phyloP scores from a whole-genome alignment of 1,284 basidiomycete genomes.

The Apiotrichum gamsii region DNA sequence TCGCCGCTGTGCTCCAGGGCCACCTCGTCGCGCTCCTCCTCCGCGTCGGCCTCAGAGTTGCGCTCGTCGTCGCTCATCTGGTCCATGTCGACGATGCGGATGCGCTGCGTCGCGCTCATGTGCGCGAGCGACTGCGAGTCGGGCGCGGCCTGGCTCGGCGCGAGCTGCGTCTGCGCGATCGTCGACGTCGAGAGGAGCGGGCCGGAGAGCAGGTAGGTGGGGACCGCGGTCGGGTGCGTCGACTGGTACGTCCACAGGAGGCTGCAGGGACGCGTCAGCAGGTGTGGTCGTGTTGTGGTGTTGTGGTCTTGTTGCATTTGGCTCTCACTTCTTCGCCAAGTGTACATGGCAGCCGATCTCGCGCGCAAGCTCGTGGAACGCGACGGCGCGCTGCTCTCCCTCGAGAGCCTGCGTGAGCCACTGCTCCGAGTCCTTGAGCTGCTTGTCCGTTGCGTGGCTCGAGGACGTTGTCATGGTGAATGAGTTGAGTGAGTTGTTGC shows the following conservation, averaged over 20 bases:
- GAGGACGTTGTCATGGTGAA: not conserved
- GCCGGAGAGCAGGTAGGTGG: slow-evolving; percentile 41
- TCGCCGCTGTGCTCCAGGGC: slow-evolving; percentile 14
- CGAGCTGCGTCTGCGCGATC: slow-evolving; percentile 20
- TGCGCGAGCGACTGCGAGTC: slow-evolving; percentile 27
- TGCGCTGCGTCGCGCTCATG: slow-evolving; percentile 25
- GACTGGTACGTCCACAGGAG: slow-evolving; percentile 22
- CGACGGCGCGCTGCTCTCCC: slow-evolving; percentile 15
- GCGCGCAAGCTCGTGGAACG: slow-evolving; percentile 35
- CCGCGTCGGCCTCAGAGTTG: slow-evolving; percentile 31
- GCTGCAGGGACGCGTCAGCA: no score
- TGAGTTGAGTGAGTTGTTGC: not conserved
- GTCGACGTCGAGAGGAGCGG: slow-evolving; percentile 24
- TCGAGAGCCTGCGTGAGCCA: slow-evolving; percentile 6
- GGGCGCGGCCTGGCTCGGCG: slow-evolving; percentile 1
- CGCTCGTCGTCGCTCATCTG: slow-evolving; percentile 36
- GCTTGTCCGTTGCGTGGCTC: no score
- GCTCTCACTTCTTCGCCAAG: slow-evolving; percentile 40
- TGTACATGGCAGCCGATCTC: slow-evolving; percentile 39
- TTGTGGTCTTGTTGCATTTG: no score
- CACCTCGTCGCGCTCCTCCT: slow-evolving; percentile 16
- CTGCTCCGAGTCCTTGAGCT: not conserved
- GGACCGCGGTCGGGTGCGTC: slow-evolving; percentile 16
- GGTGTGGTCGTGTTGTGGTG: no score
- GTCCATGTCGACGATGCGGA: slow-evolving; percentile 44